A percentile compares a stretch with the other conserved stretches of the same genome.
phyloP scores from a whole-genome alignment of 2,329 filamentous ascomycete genomes.

The Talaromyces sp. region DNA sequence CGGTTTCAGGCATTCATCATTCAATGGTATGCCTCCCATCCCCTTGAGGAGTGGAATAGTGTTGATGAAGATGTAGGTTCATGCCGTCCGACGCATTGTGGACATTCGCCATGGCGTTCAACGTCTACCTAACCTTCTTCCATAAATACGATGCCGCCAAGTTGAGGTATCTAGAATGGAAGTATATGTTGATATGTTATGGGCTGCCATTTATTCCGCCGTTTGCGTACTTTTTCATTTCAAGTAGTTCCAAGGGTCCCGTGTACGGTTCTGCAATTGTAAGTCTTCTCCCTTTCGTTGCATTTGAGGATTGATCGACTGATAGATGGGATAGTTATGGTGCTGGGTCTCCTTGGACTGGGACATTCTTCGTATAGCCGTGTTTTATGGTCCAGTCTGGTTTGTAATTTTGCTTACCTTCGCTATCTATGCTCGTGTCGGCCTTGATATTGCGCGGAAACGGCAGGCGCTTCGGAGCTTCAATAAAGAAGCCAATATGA shows the following conservation, averaged over 20 bases:
- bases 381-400: conserved; percentile 63
- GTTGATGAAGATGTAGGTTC: conserved; percentile 55
- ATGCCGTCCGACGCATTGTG: conserved; percentile 73
- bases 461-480: conserved; percentile 62
- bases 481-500: conserved; percentile 45
- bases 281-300: conserved; percentile 25
- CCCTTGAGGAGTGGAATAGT: too few relatives aligned
- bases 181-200: conserved; percentile 69
- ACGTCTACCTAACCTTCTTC: conserved; percentile 81
- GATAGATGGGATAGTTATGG: conserved; percentile 57
- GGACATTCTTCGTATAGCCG: conserved; percentile 69
- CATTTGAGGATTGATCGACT: not conserved
- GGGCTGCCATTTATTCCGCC: conserved; percentile 70
- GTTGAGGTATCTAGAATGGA: conserved; percentile 67
- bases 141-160: conserved; percentile 65
- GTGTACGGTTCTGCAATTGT: conserved; percentile 72
- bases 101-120: conserved; percentile 79
- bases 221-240: conserved; percentile 66
- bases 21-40: conserved; percentile 63
- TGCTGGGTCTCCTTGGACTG: conserved; percentile 71
- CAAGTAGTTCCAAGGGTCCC: conserved; percentile 47
- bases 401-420: conserved; percentile 42
- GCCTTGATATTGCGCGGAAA: conserved; percentile 50
- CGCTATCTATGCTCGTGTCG: conserved; percentile 42
- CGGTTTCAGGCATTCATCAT: conserved; percentile 77